Percentiles rank a stretch among this genome's conserved stretches.
phyloP scores from a whole-genome alignment of 345 rosid species.

The Angophora floribunda region DNA sequence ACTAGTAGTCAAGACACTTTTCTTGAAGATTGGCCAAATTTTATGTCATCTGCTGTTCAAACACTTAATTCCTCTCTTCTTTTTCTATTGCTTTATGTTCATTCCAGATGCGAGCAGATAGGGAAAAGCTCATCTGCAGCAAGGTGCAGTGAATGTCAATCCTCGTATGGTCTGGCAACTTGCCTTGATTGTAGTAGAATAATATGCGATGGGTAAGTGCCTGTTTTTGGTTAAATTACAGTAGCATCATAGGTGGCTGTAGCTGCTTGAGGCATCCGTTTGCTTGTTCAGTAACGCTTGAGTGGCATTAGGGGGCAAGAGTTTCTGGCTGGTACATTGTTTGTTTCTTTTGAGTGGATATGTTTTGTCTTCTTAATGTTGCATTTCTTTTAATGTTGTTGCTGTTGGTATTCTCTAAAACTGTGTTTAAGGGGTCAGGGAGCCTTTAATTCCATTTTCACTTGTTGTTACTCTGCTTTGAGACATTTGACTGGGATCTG shows the following conservation, averaged over 20 bases:
- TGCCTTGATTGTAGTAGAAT: constrained; percentile 52
- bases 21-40: background rate
- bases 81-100: background rate
- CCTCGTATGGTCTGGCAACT: constrained; percentile 44
- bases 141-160: constrained; percentile 42
- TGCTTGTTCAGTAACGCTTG: background rate
- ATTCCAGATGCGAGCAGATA: constrained; percentile 52
- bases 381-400: background rate
- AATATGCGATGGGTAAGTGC: constrained; percentile 51
- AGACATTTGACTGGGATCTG: background rate
- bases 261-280: background rate
- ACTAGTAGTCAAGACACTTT: background rate
- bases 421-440: background rate
- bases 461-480: background rate
- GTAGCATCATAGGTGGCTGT: background rate
- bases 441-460: background rate
- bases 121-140: constrained; percentile 29
- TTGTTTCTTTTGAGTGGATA: background rate
- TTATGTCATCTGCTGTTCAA: background rate
- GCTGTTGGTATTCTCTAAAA: background rate
- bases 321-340: background rate
- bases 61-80: background rate
- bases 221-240: background rate
- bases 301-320: background rate
- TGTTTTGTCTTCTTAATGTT: background rate